Evolutionary conservation across 176 grass and related monocot species (phyloP).

Genomic region (Typha latifolia): DNA sequence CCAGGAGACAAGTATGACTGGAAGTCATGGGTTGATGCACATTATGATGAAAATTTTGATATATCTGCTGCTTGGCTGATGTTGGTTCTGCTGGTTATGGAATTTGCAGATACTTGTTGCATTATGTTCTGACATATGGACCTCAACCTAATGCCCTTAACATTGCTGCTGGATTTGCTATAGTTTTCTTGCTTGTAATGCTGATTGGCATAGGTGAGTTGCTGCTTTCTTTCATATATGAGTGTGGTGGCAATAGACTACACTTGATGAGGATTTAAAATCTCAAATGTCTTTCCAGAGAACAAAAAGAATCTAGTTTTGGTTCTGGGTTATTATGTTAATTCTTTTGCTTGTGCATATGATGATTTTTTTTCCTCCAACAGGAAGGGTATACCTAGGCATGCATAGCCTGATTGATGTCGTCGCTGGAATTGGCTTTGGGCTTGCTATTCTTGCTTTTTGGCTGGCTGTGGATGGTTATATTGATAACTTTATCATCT

Average conservation of each 20-base stretch:
- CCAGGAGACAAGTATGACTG: too few species aligned
- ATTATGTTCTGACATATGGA: conserved; percentile 55
- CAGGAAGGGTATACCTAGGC: conserved; percentile 88
- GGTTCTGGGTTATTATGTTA: background rate
- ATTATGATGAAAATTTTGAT: background rate
- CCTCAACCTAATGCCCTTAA: conserved; percentile 11
- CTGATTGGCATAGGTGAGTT: conserved; percentile 62
- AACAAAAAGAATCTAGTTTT: background rate
- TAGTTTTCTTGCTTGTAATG: conserved; percentile 48
- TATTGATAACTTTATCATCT: conserved; percentile 71
- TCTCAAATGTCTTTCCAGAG: background rate
- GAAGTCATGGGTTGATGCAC: background rate
- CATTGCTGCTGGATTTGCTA: conserved; percentile 26
- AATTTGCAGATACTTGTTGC: conserved; percentile 61
- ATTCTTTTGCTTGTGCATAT: background rate
- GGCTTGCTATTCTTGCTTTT: conserved; percentile 63
- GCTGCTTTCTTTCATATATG: background rate
- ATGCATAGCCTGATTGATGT: conserved; percentile 95
- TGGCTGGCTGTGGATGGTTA: conserved; percentile 60
- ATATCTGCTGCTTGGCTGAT: background rate
- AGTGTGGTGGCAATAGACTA: too few species aligned
- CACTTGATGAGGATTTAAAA: too few species aligned
- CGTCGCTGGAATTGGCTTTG: conserved; percentile 57
- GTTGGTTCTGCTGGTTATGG: background rate
- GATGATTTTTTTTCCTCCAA: background rate